Conservation (phyloP, 495 filamentous ascomycete species). For the Trichoderma virens region DNA sequence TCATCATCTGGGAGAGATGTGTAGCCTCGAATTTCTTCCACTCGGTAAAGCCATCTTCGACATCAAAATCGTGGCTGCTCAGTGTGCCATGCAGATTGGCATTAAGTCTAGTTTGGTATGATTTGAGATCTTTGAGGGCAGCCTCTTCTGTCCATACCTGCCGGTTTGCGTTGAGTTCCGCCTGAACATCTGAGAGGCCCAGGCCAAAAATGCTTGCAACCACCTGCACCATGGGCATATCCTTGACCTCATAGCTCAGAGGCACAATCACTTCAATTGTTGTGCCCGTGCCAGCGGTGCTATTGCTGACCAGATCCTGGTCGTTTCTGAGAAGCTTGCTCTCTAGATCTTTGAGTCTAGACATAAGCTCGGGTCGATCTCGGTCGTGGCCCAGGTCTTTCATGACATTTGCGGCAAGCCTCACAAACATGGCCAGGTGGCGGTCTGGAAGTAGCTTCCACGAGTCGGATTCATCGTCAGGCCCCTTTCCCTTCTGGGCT, state of each 20-base stretch:
- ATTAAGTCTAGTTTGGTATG: constrained; percentile 82
- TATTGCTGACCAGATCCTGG: constrained; percentile 65
- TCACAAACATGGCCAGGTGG: constrained; percentile 91
- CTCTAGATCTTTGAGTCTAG: constrained; percentile 72
- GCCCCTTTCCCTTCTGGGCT: constrained; percentile 67
- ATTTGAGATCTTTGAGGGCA: constrained; percentile 82
- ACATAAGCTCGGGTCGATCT: constrained; percentile 74
- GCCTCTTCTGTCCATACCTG: constrained; percentile 83
- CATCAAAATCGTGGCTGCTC: constrained; percentile 77
- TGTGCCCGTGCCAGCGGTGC: constrained; percentile 45
- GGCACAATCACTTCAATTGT: constrained; percentile 72
- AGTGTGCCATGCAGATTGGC: constrained; percentile 68
- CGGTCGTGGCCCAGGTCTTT: constrained; percentile 65
- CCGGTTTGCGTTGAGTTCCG: constrained; percentile 75
- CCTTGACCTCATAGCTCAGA: constrained; percentile 83
- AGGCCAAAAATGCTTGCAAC: constrained; percentile 80
- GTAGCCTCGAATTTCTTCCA: constrained; percentile 83
- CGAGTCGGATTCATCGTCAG: constrained; percentile 61
- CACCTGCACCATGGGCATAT: constrained; percentile 88
- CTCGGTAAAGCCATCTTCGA: constrained; percentile 78
- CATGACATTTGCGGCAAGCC: constrained; percentile 71
- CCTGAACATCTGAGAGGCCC: constrained; percentile 66
- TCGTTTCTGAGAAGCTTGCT: constrained; percentile 93
- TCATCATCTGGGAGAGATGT: constrained; percentile 85
- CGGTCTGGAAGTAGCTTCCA: constrained; percentile 93